phyloP scores from a whole-genome alignment of 108 stramenopile species.

The Asterionellopsis glacialis region DNA sequence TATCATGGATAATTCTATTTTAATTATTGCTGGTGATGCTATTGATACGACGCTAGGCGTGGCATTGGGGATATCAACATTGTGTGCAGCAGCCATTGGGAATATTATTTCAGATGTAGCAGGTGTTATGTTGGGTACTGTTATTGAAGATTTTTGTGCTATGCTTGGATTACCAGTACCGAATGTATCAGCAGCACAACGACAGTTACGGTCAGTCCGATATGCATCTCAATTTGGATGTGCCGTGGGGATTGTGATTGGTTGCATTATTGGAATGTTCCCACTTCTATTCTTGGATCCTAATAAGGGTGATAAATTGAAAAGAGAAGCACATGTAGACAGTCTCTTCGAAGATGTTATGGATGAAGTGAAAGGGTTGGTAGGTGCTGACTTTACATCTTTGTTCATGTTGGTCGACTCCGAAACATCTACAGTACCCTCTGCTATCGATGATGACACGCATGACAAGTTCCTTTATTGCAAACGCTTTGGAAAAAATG shows the following conservation, averaged over 20 bases:
- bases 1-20: constrained; percentile 94
- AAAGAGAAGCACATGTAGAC: constrained; percentile 42
- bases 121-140: constrained; percentile 83
- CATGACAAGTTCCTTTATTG: constrained; percentile 49
- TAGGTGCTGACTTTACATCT: constrained; percentile 49
- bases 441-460: background rate
- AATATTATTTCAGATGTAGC: constrained; percentile 80
- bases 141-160: constrained; percentile 77
- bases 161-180: constrained; percentile 53
- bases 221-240: constrained; percentile 73
- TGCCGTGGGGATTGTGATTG: constrained; percentile 83
- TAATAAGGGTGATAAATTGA: constrained; percentile 30
- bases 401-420: constrained; percentile 42
- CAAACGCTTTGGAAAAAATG: constrained; percentile 22
- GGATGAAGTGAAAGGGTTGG: constrained; percentile 50
- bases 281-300: constrained; percentile 79
- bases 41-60: constrained; percentile 92
- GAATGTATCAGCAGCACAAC: constrained; percentile 69
- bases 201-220: constrained; percentile 62
- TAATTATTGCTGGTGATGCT: constrained; percentile 92
- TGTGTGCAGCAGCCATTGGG: constrained; percentile 95
- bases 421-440: background rate
- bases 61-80: constrained; percentile 86
- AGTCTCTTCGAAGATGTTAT: constrained; percentile 49
- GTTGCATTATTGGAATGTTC: constrained; percentile 96